Conservation (phyloP, 192 early-diverging fungal genomes). For the Nowakowskiella sp. region DNA sequence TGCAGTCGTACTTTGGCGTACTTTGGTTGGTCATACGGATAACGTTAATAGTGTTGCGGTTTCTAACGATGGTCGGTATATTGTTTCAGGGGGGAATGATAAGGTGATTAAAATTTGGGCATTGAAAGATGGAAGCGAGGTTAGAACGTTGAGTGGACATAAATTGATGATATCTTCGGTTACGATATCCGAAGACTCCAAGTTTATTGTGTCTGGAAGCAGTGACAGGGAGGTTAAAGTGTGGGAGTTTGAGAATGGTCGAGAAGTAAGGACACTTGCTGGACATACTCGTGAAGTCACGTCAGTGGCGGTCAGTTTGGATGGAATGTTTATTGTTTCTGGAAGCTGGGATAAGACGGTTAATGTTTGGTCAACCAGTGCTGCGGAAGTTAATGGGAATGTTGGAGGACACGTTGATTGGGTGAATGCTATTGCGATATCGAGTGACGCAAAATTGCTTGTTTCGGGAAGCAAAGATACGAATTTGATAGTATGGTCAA, state of each 20-base stretch:
- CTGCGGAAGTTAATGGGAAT: too few species aligned
- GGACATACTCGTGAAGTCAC: background rate
- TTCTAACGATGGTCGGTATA: background rate
- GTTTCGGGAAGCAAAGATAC: background rate
- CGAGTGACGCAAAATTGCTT: background rate
- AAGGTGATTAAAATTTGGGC: background rate
- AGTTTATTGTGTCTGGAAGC: background rate
- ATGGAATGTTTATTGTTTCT: background rate
- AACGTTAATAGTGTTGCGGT: background rate
- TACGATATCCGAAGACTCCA: background rate
- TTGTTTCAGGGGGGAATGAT: background rate
- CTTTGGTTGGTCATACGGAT: background rate
- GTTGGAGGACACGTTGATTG: background rate
- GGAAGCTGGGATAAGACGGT: background rate
- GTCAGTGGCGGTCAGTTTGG: background rate
- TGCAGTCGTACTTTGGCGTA: too few species aligned
- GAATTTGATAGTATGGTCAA: background rate
- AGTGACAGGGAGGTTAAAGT: background rate
- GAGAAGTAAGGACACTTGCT: background rate
- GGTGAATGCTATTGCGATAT: background rate
- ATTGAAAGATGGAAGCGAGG: background rate
- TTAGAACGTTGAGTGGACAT: background rate
- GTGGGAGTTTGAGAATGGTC: background rate
- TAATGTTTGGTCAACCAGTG: conserved; percentile 10
- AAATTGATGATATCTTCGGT: background rate